Base-by-base conservation (phyloP, 345 rosid species). In the Brassica nigra region DNA sequence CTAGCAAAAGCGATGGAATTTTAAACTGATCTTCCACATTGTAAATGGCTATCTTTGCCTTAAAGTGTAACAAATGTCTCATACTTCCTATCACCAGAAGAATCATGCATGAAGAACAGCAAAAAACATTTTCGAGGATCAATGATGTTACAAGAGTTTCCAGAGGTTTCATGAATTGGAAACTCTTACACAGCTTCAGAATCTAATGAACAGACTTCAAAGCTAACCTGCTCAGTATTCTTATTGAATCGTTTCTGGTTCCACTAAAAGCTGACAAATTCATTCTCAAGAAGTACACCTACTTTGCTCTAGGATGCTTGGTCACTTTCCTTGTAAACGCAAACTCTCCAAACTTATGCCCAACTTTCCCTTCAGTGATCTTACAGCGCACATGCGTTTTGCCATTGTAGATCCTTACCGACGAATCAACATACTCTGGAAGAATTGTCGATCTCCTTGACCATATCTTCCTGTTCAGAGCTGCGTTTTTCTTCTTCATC, bases 301-400 rank as follows among this genome's bases (percentile, higher is more conserved):
- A 71, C 83, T 80, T 58, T n/a, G 9, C 58, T 66, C 31, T 55
- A 76, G 73, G 59, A 80, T 75, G 83, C 77, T 76, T 81, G 52
- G 81, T 75, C 30, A 80, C 73, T 77, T 80, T 84, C 36, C 88
- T 69, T 16, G 85, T 82, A 66, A 73, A 71, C 27, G 87, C 87
- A 80, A 86, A 86, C 78, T 84, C 89, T 61, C 89, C 85, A 18
- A 86, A 80, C 15, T 84, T 84, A 54, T 86, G 85, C 55, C 88
- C 86, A 68, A 86, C 88, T 80, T 79, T 84, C 2, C 82, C 81
- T 14, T 86, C 84, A 23, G 86, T 86, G 73, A 86, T 79, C 83
- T 86, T 86, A 66, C 87, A 75, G 5, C 83, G 83, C 8, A 86
- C 81, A 59, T 78, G 84, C 47, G 30, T 81, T 74, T 82, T 83